Conservation (phyloP, 805 yeast genomes). For the Sugiyamaella lignohabitans region DNA sequence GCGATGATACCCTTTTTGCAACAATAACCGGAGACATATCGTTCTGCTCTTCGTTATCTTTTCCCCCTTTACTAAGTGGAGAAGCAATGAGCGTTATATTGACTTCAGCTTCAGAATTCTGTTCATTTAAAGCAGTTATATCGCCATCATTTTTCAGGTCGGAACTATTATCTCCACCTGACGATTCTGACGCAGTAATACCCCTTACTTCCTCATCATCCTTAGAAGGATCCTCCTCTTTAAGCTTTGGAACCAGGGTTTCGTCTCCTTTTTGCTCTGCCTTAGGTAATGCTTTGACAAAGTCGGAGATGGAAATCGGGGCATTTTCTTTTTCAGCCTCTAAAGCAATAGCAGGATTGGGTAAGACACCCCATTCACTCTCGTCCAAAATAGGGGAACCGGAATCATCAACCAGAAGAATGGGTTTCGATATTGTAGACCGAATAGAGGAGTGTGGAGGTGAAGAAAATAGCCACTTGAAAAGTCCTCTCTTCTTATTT, state of each 20-base stretch:
- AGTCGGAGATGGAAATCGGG: not conserved
- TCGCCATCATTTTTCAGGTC: too few species aligned
- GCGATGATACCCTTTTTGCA: too few species aligned
- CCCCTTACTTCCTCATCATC: not conserved
- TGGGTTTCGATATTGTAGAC: not conserved
- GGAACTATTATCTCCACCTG: too few species aligned
- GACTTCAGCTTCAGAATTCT: too few species aligned
- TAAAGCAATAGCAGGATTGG: not conserved
- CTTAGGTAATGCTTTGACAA: not conserved
- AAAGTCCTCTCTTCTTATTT: constrained; percentile 11
- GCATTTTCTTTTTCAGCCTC: not conserved
- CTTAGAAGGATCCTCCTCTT: not conserved
- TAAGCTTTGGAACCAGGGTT: too few species aligned
- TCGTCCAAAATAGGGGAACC: not conserved
- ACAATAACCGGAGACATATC: too few species aligned
- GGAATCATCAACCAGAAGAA: not conserved
- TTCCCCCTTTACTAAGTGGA: too few species aligned
- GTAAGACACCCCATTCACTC: not conserved
- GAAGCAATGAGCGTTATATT: too few species aligned
- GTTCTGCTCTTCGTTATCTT: too few species aligned
- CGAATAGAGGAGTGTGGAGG: constrained; percentile 10
- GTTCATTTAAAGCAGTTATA: too few species aligned
- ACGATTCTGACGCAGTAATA: too few species aligned
- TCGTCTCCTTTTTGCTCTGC: not conserved
- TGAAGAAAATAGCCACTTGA: constrained; percentile 11